These are phyloP conservation scores for Salix arbutifolia DNA, from an alignment of 345 rosid species.

Conservation along the genomic window DNA sequence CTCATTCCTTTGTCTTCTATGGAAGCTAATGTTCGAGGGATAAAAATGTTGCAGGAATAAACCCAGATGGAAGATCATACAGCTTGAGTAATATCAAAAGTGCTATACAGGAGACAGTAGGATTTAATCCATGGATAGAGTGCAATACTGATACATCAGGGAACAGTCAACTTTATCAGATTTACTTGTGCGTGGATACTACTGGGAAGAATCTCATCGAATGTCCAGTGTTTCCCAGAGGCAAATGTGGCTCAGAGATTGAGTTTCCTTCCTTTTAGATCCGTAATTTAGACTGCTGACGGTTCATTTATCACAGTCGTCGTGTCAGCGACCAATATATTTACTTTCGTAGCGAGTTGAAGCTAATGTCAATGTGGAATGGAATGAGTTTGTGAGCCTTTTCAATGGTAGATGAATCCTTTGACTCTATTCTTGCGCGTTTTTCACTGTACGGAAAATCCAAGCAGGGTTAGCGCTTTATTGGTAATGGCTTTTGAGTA, in stretches of 20 bases:
- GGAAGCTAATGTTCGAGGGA: background rate
- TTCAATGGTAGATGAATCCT: too few species aligned
- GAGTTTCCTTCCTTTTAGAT: slow-evolving; percentile 68
- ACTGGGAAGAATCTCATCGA: slow-evolving; percentile 57
- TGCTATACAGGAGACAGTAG: slow-evolving; percentile 49
- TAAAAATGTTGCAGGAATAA: slow-evolving; percentile 41
- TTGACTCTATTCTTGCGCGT: too few species aligned
- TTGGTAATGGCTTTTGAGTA: too few species aligned
- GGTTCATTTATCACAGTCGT: background rate
- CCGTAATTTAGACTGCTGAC: background rate
- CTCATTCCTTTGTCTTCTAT: background rate
- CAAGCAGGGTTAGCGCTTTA: too few species aligned
- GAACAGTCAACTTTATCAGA: slow-evolving; percentile 74
- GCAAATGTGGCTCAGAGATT: slow-evolving; percentile 52
- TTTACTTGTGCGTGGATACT: slow-evolving; percentile 74
- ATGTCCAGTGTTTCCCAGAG: slow-evolving; percentile 71
- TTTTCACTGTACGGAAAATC: too few species aligned
- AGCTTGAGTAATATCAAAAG: slow-evolving; percentile 49
- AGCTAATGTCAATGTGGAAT: background rate
- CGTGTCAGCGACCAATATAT: background rate
- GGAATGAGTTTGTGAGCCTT: too few species aligned
- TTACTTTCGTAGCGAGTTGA: too few species aligned
- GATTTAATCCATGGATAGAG: slow-evolving; percentile 64
- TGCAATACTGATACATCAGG: slow-evolving; percentile 65
- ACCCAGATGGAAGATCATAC: slow-evolving; percentile 53